phyloP scores from a whole-genome alignment of 1,284 basidiomycete species.

The Apiotrichum gamsii region DNA sequence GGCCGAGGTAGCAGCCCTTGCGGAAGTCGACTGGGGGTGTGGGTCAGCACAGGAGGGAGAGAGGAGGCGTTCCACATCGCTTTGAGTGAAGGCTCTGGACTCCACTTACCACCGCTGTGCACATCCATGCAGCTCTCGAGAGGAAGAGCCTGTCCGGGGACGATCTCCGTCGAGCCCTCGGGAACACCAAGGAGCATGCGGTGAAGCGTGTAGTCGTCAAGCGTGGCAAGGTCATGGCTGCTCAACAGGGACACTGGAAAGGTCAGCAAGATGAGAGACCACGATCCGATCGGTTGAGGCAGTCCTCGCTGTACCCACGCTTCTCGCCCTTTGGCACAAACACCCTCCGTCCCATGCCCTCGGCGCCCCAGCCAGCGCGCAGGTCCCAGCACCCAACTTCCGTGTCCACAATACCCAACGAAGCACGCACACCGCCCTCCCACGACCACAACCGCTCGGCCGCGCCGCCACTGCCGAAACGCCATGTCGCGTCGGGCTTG shows the following conservation, averaged over 20 bases:
- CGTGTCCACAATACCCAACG: conserved; percentile 19
- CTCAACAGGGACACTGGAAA: conserved; percentile 23
- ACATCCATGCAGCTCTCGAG: conserved; percentile 90
- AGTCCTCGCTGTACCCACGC: conserved; percentile 54
- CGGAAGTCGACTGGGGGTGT: conserved; percentile 73
- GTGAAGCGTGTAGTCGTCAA: conserved; percentile 62
- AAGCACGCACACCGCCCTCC: conserved; percentile 13
- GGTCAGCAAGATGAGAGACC: no score
- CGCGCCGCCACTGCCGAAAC: conserved; percentile 39
- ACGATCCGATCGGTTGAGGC: no score
- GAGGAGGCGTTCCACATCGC: not conserved
- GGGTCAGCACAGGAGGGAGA: not conserved
- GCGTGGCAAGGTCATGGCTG: conserved; percentile 17
- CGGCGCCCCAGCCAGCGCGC: conserved; percentile 52
- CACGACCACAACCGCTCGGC: conserved; percentile 40
- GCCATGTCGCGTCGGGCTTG: conserved; percentile 23
- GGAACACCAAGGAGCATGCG: conserved; percentile 78
- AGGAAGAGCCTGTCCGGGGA: conserved; percentile 71
- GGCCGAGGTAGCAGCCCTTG: conserved; percentile 97
- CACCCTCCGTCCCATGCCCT: conserved; percentile 68
- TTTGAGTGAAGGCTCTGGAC: no score
- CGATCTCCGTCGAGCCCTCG: conserved; percentile 75
- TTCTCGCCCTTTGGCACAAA: conserved; percentile 62
- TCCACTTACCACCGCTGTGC: conserved; percentile 75
- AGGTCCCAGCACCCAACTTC: conserved; percentile 55